These are phyloP conservation scores for Monosporascus sp. DNA, from an alignment of 2,329 filamentous ascomycete genomes.

Conservation along the genomic window DNA sequence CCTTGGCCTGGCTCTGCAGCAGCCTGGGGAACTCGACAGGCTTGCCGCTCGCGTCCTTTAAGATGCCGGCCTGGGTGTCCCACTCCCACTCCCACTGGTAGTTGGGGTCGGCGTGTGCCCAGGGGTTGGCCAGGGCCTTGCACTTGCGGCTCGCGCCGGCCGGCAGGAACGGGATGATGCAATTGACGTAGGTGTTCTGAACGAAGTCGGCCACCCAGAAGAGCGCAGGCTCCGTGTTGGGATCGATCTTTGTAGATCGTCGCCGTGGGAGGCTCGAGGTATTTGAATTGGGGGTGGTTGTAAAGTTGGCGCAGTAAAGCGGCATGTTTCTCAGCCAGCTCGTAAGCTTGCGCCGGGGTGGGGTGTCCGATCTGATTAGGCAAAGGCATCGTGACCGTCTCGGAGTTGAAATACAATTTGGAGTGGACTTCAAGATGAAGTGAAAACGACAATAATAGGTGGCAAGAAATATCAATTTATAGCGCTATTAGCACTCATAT, in stretches of 20 bases:
- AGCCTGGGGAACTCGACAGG: slow-evolving; percentile 19
- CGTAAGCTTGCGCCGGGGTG: slow-evolving; percentile 17
- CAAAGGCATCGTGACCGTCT: not conserved
- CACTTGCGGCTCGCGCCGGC: slow-evolving; percentile 22
- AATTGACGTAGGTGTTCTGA: slow-evolving; percentile 23
- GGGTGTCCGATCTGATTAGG: slow-evolving; percentile 7
- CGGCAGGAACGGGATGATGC: slow-evolving; percentile 23
- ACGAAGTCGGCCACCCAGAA: slow-evolving; percentile 24
- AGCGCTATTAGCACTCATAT: no score
- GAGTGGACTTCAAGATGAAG: no score
- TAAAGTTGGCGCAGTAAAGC: slow-evolving; percentile 21
- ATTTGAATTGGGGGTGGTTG: slow-evolving; percentile 20
- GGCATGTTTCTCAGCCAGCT: slow-evolving; percentile 17
- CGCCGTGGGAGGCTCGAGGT: slow-evolving; percentile 18
- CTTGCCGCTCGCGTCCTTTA: slow-evolving; percentile 15
- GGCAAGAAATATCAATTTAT: no score
- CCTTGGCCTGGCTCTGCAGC: not conserved
- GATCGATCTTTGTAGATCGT: slow-evolving; percentile 16
- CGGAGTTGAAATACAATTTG: not conserved
- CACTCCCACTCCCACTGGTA: slow-evolving; percentile 25
- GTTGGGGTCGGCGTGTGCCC: slow-evolving; percentile 21
- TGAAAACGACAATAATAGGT: no score
- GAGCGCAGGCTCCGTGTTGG: slow-evolving; percentile 14
- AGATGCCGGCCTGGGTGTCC: slow-evolving; percentile 14
- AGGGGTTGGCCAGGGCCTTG: slow-evolving; percentile 24